phyloP scores from a whole-genome alignment of 257 asterid species.

The Gentiana dahurica region DNA sequence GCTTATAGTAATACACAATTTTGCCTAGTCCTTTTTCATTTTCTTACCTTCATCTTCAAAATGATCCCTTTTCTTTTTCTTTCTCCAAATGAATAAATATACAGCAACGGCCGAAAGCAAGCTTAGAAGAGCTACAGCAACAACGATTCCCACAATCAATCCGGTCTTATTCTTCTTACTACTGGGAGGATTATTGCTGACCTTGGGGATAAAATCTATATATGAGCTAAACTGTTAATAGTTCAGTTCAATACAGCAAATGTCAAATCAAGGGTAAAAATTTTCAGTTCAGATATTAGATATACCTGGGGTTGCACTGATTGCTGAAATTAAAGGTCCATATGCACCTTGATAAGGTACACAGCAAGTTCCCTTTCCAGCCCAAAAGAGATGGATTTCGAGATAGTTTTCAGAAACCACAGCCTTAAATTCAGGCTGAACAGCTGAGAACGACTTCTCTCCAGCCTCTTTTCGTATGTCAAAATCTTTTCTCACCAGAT shows the following conservation, averaged over 20 bases:
- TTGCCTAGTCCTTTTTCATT: neutral
- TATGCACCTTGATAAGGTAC: constrained; percentile 54
- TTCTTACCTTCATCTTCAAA: constrained; percentile 48
- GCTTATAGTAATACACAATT: neutral
- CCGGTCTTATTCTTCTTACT: constrained; percentile 33
- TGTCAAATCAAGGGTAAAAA: neutral
- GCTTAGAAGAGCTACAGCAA: constrained; percentile 31
- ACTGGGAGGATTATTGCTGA: constrained; percentile 38
- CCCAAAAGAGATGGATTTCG: constrained; percentile 84
- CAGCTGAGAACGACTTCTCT: constrained; percentile 36
- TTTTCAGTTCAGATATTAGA: constrained; percentile 5
- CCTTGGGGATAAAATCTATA: constrained; percentile 50
- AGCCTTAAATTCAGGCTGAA: constrained; percentile 26
- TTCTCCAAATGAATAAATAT: constrained; percentile 29
- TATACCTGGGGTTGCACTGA: constrained; percentile 66
- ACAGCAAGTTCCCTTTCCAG: constrained; percentile 88
- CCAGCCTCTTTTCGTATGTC: constrained; percentile 55
- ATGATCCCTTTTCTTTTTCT: constrained; percentile 19
- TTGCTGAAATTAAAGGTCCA: constrained; percentile 72
- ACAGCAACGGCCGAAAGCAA: constrained; percentile 24
- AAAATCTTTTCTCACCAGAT: constrained; percentile 39
- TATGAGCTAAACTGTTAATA: constrained; percentile 2
- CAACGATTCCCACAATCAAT: constrained; percentile 50
- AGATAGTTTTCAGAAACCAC: constrained; percentile 53
- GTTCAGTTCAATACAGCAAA: neutral